Base-by-base conservation (phyloP, 768 basidiomycete genomes). In the Cystoderma amianthinum region DNA sequence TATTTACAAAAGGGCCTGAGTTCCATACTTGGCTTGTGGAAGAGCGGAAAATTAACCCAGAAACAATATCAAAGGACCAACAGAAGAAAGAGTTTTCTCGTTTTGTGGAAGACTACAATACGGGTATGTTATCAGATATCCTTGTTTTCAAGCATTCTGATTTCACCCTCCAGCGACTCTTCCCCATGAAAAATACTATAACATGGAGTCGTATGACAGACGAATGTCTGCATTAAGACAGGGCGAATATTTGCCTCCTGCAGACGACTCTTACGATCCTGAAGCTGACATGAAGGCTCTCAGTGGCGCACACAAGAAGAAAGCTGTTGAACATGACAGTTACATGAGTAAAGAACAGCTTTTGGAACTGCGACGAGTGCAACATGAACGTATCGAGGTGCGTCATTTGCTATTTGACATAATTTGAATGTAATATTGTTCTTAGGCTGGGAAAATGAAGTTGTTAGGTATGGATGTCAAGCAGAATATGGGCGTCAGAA, bases 1-100 rank as follows among this genome's bases (percentile, higher is more conserved):
- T 92, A 41, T 88, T 84, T 55, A 81, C 72, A 42, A 94, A 91
- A 54, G 78, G 77, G 21, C 75, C 81, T 45, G 93, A 96, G 62
- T 96, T 95, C 59, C 75, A 87, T 40, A 78, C 86, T 2, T 96
- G 93, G 93, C 78, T 95, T 3, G 80, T 96, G 10, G 93, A 96
- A 58, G 93, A 96, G 56, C 80, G 87, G 35, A 88, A 84, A 56
- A 70, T 91, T 49, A 95, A 95, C 55, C 91, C 92, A 0, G 93
- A 95, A 62, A 84, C 83, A 2, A 69, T 92, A 35, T 74, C 83
- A 11, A 93, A 90, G 52, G 90, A 94, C 37, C 83, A 85, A 47
- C 81, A 78, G 45, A 83, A 80, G 62, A 92, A 90, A 51, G 86
- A 92, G 54, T 96, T 94, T 57, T 68, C 77, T 3, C 71, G 73